phyloP scores from a whole-genome alignment of 495 filamentous ascomycete species.

The Penicillium lagena region DNA sequence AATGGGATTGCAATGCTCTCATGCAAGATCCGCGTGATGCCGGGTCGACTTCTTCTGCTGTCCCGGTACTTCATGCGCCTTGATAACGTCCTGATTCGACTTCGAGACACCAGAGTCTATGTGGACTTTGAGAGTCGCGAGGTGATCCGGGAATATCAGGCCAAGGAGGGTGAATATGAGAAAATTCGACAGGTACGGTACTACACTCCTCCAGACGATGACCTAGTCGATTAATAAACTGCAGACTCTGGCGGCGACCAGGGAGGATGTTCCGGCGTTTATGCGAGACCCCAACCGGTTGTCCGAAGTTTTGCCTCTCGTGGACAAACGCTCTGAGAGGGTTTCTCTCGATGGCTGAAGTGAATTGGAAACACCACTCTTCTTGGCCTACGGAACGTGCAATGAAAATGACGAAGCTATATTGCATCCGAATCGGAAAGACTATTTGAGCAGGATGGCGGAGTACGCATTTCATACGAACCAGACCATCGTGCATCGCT shows the following conservation, averaged over 20 bases:
- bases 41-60: constrained; percentile 73
- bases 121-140: constrained; percentile 79
- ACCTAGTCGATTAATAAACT: constrained; percentile 8
- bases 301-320: constrained; percentile 62
- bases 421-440: too few relatives aligned
- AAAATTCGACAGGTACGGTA: constrained; percentile 62
- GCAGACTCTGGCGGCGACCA: constrained; percentile 61
- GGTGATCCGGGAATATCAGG: constrained; percentile 83
- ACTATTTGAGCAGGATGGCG: too few relatives aligned
- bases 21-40: constrained; percentile 90
- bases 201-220: too few relatives aligned
- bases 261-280: constrained; percentile 69
- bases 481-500: too few relatives aligned
- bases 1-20: constrained; percentile 87
- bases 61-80: constrained; percentile 89
- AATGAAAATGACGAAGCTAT: too few relatives aligned
- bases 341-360: constrained; percentile 18
- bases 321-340: constrained; percentile 51
- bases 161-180: constrained; percentile 72
- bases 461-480: background rate
- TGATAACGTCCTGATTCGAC: constrained; percentile 78
- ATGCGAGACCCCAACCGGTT: constrained; percentile 81
- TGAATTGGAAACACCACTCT: too few relatives aligned
- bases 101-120: constrained; percentile 87
- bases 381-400: too few relatives aligned